phyloP scores from a whole-genome alignment of 495 filamentous ascomycete species.

The Tetracladium marchalianum region DNA sequence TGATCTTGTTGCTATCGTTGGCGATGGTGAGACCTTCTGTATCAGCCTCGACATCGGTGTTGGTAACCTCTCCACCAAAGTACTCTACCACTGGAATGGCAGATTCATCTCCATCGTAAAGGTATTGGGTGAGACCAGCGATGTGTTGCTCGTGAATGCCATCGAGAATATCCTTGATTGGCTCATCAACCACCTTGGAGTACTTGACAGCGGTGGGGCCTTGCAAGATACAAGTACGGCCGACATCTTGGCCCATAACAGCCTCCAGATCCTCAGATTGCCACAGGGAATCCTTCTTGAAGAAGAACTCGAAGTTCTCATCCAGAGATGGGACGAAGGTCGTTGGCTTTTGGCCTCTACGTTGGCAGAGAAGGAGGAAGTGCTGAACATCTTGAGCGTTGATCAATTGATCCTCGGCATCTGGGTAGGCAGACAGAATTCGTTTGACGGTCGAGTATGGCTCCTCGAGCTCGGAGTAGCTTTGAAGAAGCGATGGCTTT shows the following conservation, averaged over 20 bases:
- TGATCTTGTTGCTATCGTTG: conserved; percentile 62
- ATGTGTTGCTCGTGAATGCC: conserved; percentile 85
- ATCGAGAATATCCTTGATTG: conserved; percentile 86
- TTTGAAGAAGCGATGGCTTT: conserved; percentile 71
- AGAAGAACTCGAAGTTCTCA: conserved; percentile 94
- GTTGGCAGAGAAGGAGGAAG: conserved; percentile 87
- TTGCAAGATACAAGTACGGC: conserved; percentile 88
- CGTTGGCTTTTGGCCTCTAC: conserved; percentile 89
- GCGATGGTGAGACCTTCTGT: conserved; percentile 74
- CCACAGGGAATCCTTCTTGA: conserved; percentile 99
- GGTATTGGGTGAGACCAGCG: conserved; percentile 60
- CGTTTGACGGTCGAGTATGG: conserved; percentile 68
- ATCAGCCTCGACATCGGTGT: conserved; percentile 50
- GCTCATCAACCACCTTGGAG: conserved; percentile 80
- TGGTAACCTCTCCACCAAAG: conserved; percentile 75
- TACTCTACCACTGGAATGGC: conserved; percentile 83
- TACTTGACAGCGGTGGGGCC: conserved; percentile 90
- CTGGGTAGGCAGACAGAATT: conserved; percentile 74
- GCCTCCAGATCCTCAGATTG: conserved; percentile 96
- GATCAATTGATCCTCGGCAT: conserved; percentile 82
- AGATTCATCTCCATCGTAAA: conserved; percentile 64
- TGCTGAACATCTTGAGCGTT: conserved; percentile 96
- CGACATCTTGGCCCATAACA: conserved; percentile 91
- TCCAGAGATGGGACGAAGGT: conserved; percentile 91
- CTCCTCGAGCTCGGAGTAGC: conserved; percentile 74